phyloP scores from a whole-genome alignment of 2,329 filamentous ascomycete species.

The Verticillium klebahnii region DNA sequence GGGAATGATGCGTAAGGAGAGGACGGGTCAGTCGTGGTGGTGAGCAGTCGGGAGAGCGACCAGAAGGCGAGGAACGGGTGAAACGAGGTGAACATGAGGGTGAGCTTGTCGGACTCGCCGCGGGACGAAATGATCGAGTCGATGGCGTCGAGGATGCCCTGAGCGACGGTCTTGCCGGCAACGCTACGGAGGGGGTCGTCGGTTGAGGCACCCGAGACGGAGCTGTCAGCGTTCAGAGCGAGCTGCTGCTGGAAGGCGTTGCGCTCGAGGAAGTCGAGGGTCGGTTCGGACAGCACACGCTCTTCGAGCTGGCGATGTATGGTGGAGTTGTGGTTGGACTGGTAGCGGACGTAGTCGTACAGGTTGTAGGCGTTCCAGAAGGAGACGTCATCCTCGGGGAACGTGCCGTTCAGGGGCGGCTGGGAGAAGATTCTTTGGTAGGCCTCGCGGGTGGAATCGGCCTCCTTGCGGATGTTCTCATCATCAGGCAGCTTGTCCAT shows the following conservation, averaged over 20 bases:
- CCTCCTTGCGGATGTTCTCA: slow-evolving; percentile 16
- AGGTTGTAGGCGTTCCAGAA: slow-evolving; percentile 47
- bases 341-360: slow-evolving; percentile 53
- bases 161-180: slow-evolving; percentile 47
- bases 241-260: slow-evolving; percentile 68
- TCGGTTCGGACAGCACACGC: slow-evolving; percentile 27
- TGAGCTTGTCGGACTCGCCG: slow-evolving; percentile 40
- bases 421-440: slow-evolving; percentile 38
- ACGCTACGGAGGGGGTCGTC: slow-evolving; percentile 42
- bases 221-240: slow-evolving; percentile 47
- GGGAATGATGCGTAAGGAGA: slow-evolving; percentile 38
- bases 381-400: slow-evolving; percentile 29
- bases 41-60: slow-evolving; percentile 40
- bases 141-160: slow-evolving; percentile 37
- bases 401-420: slow-evolving; percentile 29
- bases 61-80: slow-evolving; percentile 54
- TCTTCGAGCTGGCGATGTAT: slow-evolving; percentile 31
- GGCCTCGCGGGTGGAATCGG: slow-evolving; percentile 26
- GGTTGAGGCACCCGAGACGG: slow-evolving; percentile 44
- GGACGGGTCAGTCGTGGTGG: slow-evolving; percentile 45
- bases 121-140: slow-evolving; percentile 32
- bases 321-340: slow-evolving; percentile 45
- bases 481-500: slow-evolving; percentile 20
- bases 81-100: slow-evolving; percentile 48
- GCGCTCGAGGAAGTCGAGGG: slow-evolving; percentile 47